Base-by-base conservation (phyloP, 176 grass and related monocot species). In the Eragrostis nindensis region DNA sequence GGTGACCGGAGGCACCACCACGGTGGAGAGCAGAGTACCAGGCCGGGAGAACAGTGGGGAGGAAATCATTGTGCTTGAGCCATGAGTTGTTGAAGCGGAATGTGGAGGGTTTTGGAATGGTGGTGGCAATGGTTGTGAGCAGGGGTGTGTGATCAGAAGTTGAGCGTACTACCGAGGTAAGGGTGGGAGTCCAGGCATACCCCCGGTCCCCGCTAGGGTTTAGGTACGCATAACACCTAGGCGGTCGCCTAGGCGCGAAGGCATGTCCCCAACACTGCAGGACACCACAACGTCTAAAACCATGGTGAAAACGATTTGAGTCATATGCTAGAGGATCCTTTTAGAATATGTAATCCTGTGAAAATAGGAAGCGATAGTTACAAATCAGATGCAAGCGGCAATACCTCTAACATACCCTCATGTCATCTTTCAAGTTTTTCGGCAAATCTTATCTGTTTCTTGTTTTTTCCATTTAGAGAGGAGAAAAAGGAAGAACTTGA, bases 401-500 rank as follows among this genome's bases (percentile, higher is more conserved):
- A 52, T 48, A 85, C 54, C 26, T 61, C 44, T 11, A 48, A 46
- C 17, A 40, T 48, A 71, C 22, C 22, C 27, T 76, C 52, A 11
- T 63, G 73, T 32, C 32, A 39, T 22, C 49, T 46, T 52, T 78
- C 47, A 1, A 67, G 76, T 71, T 66, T 11, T 70, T 79, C 22
- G 18, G 11, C 21, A 0, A 41, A 48, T 59, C 17, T 36, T 87
- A 46, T 61, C 52, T 53, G 3, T 66, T 48, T 25, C 52, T 79
- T 6, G 15, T 85, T 77, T 56, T 56, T 63, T 8, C 75, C 25
- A 76, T 83, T 50, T 57, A 98, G 95, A 86, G 95, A 98, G 85
- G 95, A 97, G 80, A 97, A 97, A 79, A 91, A 79, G 29, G 91
- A 88, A 88, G 94, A 97, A 82, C 92, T 87, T 80, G 94, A 97